These are phyloP conservation scores for Priceomyces haplophilus DNA, from an alignment of 805 yeast genomes.

Conservation along the genomic window DNA sequence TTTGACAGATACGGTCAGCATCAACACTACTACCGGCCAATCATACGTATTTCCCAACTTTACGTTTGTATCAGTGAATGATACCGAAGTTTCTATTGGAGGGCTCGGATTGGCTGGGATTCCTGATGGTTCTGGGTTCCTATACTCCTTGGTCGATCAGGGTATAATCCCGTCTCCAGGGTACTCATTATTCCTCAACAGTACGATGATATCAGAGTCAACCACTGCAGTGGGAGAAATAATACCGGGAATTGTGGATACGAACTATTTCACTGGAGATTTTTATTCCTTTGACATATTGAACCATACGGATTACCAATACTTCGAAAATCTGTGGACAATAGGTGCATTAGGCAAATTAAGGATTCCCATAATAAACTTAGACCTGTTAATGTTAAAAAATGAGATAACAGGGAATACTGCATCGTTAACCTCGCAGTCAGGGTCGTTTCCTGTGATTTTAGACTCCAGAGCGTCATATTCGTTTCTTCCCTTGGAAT, in stretches of 20 bases:
- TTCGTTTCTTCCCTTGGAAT: slow-evolving; percentile 52
- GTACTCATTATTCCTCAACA: slow-evolving; percentile 32
- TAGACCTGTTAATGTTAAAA: slow-evolving; percentile 22
- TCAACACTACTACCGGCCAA: slow-evolving; percentile 12
- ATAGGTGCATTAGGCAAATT: slow-evolving; percentile 12
- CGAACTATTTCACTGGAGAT: slow-evolving; percentile 42
- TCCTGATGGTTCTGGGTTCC: slow-evolving; percentile 25
- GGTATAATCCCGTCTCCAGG: slow-evolving; percentile 27
- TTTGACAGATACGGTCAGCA: slow-evolving; percentile 21
- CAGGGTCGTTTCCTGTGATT: slow-evolving; percentile 47
- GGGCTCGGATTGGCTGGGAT: slow-evolving; percentile 36
- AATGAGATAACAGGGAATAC: slow-evolving; percentile 36
- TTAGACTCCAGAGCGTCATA: slow-evolving; percentile 54
- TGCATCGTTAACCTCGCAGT: slow-evolving; percentile 28
- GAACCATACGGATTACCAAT: slow-evolving; percentile 40
- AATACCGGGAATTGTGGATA: slow-evolving; percentile 59
- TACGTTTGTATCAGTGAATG: slow-evolving; percentile 26
- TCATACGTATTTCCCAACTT: slow-evolving; percentile 17
- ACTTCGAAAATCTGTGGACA: slow-evolving; percentile 21
- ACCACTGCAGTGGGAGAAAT: slow-evolving; percentile 29
- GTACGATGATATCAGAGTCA: slow-evolving; percentile 9
- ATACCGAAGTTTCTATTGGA: slow-evolving; percentile 24
- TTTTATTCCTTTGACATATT: slow-evolving; percentile 49
- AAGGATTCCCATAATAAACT: slow-evolving; percentile 28
- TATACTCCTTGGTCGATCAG: slow-evolving; percentile 16